These are phyloP conservation scores for Mycotypha africana DNA, from an alignment of 371 early-diverging fungal genomes.

Conservation along the genomic window DNA sequence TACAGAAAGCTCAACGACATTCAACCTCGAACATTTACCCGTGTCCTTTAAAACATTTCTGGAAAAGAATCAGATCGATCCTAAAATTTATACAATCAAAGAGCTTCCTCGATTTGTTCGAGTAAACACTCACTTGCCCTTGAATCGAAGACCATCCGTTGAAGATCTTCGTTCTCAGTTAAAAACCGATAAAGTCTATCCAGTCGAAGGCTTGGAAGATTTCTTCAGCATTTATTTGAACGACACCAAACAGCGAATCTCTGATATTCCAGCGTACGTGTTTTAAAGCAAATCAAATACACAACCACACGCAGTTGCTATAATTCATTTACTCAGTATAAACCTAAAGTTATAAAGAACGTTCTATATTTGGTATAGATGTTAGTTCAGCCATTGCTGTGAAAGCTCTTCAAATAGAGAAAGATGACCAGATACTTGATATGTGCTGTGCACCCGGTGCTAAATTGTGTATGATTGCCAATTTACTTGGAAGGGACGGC, in stretches of 20 bases:
- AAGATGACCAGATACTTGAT: slow-evolving; percentile 75
- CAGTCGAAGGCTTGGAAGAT: slow-evolving; percentile 21
- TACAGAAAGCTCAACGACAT: too few relatives aligned
- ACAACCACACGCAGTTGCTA: too few relatives aligned
- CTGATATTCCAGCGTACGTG: slow-evolving; percentile 36
- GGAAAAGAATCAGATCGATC: slow-evolving; percentile 60
- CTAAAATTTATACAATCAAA: slow-evolving; percentile 51
- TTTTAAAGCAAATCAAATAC: too few relatives aligned
- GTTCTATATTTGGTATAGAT: slow-evolving; percentile 78
- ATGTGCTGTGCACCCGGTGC: slow-evolving; percentile 81
- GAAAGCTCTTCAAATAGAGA: slow-evolving; percentile 48
- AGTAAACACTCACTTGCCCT: slow-evolving; percentile 45
- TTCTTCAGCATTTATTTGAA: slow-evolving; percentile 29
- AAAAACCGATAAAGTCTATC: slow-evolving; percentile 24
- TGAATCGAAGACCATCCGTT: slow-evolving; percentile 27
- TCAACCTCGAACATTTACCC: slow-evolving; percentile 48
- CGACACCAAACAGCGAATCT: slow-evolving; percentile 20
- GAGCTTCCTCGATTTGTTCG: slow-evolving; percentile 71
- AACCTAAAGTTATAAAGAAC: slow-evolving; percentile 27
- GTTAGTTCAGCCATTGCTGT: slow-evolving; percentile 75
- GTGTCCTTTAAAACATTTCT: slow-evolving; percentile 55
- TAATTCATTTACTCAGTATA: not conserved
- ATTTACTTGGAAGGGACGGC: slow-evolving; percentile 53
- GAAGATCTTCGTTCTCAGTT: slow-evolving; percentile 41
- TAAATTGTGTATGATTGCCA: slow-evolving; percentile 78